Base-by-base conservation (phyloP, 2,329 filamentous ascomycete genomes). In the Pseudogymnoascus sp. region DNA sequence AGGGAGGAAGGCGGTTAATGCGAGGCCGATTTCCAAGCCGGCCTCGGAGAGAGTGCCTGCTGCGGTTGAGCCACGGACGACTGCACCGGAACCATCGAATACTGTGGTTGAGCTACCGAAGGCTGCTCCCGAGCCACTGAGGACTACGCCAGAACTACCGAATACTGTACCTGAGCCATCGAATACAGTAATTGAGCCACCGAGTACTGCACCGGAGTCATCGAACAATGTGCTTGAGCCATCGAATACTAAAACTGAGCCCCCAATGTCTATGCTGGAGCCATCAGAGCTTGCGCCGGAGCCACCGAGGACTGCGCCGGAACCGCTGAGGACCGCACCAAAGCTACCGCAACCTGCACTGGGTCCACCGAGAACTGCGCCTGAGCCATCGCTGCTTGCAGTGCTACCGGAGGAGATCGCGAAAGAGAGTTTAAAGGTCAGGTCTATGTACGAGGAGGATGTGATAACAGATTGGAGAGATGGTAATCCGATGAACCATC, bases 1-100 rank as follows among this genome's bases (percentile, higher is more conserved):
- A 66, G 80, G 78, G 62, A 80, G 80, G 70, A 74, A 72, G 60
- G 70, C 66, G 26, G 65, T 69, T 1, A 68, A 70, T 65, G 64
- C 62, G 1, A 56, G 29, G 29, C 29, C 38, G 10, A 23, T 60
- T 60, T 60, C 46, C 2, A 56, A 56, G 46, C 46, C 26, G 10
- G 46, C 26, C 26, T 33, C 46, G 5, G 46, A 56, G 17, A 56
- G 46, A 19, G 46, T 56, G 46, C n/a, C 46, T n/a, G 15, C n/a
- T 13, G 29, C n/a, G 29, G 46, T 7, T 19, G 46, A 56, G 29
- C 29, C 26, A 26, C 42, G 6, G 7, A 46, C 26, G 6, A 15
- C 11, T 31, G 26, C 46, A 9, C 26, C 29, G 10, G 46, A 31
- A 13, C 26, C 26, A 56, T 19, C n/a, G 10, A 56, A 19, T 31